A percentile compares a stretch with the other conserved stretches of the same genome.
These are phyloP conservation scores for Coprinopsis cinerea DNA, from an alignment of 768 basidiomycete species.

Conservation along the genomic window DNA sequence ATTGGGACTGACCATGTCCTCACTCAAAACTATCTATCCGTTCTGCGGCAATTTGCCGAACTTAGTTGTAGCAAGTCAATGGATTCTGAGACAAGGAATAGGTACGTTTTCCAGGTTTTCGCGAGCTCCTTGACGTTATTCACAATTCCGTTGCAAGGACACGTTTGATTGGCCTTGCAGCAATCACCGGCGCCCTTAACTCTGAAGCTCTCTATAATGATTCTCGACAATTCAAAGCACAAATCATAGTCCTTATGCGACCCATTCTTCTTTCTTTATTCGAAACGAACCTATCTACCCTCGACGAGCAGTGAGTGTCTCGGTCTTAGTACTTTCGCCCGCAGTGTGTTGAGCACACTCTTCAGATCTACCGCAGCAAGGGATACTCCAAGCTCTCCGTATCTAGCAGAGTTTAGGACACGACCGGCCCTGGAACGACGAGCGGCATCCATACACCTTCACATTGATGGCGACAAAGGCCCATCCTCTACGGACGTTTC, in stretches of 20 bases:
- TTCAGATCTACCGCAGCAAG: conserved; percentile 56
- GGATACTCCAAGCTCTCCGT: conserved; percentile 68
- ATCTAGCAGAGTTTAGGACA: conserved; percentile 78
- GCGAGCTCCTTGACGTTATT: no score
- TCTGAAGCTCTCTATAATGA: conserved; percentile 82
- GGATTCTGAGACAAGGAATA: conserved; percentile 70
- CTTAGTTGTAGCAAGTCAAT: conserved; percentile 47
- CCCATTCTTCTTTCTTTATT: conserved; percentile 67
- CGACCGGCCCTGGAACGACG: conserved; percentile 74
- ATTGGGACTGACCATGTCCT: conserved; percentile 71
- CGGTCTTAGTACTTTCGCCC: conserved; percentile 8
- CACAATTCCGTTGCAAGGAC: conserved; percentile 45
- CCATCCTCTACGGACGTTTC: conserved; percentile 71
- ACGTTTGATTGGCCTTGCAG: conserved; percentile 80
- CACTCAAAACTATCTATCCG: conserved; percentile 64
- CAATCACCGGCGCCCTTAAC: conserved; percentile 70
- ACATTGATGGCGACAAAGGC: conserved; percentile 84
- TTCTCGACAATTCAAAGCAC: conserved; percentile 62
- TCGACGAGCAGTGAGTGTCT: conserved; percentile 64
- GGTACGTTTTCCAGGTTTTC: conserved; percentile 53
- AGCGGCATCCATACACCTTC: conserved; percentile 84
- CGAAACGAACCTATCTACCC: conserved; percentile 47
- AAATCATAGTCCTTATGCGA: conserved; percentile 63
- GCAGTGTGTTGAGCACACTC: conserved; percentile 4
- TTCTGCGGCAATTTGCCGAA: conserved; percentile 57